Base-by-base conservation (phyloP, 2,329 filamentous ascomycete species). In the Aspergillus sp. region DNA sequence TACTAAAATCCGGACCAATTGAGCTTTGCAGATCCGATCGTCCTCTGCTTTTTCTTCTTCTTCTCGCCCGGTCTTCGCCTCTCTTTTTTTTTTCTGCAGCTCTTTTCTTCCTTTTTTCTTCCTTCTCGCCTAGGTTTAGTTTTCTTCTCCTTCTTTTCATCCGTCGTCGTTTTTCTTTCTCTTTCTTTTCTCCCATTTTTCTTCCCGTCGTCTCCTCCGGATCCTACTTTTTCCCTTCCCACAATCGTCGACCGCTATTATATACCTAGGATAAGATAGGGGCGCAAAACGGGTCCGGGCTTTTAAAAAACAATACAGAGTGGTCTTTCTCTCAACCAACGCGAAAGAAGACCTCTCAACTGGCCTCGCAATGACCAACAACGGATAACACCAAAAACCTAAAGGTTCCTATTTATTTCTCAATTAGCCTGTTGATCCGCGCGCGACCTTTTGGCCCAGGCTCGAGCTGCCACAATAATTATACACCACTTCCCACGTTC, bases 351-450 rank as follows among this genome's bases (percentile, higher is more conserved):
- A 30, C 3, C 4, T 10, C 4, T 10, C 25, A 30, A 30, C 25
- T 30, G 25, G 25, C 15, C 46, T 55, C 61, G 60, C 61, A 46
- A 65, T 65, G 61, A 61, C 49, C 56, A 55, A 54, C 54, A 50
- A 30, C 12, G 25, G 56, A 52, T 54, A 54, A 58, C 57, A 47
- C 53, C 56, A 55, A 61, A 35, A 35, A 17, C 13, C n/a, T n/a
- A 9, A 35, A 35, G 33, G 13, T 35, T 35, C 15, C 13, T 35
- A 35, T 35, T 35, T n/a, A n/a, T 35, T 35, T 35, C 13, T 35
- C 13, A n/a, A 35, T 35, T 17, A 7, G 7, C 15, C 33, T 17
- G 33, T 35, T 66, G 61, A 65, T 63, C 55, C 60, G 55, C 59
- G 54, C 56, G 25, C 25, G 25, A 30, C 25, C 41, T 43, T 17